Base-by-base conservation (phyloP, 345 rosid genomes). In the Dipteronia dyeriana region DNA sequence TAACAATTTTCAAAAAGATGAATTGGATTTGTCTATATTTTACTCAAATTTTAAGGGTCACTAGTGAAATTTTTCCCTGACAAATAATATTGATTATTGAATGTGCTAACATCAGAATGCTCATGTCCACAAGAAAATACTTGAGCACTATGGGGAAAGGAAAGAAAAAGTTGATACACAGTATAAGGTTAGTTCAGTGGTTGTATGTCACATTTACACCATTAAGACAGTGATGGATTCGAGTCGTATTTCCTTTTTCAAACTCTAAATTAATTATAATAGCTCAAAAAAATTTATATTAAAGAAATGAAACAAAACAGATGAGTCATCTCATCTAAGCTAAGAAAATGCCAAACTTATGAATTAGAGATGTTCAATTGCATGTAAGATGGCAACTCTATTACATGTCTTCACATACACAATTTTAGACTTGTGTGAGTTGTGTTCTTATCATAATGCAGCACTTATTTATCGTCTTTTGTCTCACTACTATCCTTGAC, bases 261-360 rank as follows among this genome's bases (percentile, higher is more conserved):
- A 34, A 34, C 6, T 4, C 5, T 34, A 4, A 4, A 34, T 31
- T 34, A 34, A 34, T 34, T 34, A 6, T 34, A 34, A 34, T 34
- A 34, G 38, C 38, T 47, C 8, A 8, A 41, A 41, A 39, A 6
- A 41, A 41, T 7, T 41, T 8, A 41, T 0, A 45, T 8, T 10
- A 10, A 45, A 45, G 11, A 45, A 17, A 17, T 2, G 7, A 56
- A 56, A 34, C 38, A 56, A 56, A n/a, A 56, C 61, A 62, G 49
- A 17, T 57, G 59, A 67, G 31, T 79, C 78, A 70, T 45, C 60
- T 79, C 78, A 70, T 45, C 60, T 7, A 19, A 56, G 9, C 49
- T 26, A 41, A 41, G 16, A 56, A 79, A 53, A 53, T 39, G 59
- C 34, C 75, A 77, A 75, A 68, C 49, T 43, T 1, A 26, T 59